A percentile compares a stretch with the other conserved stretches of the same genome.
These are phyloP conservation scores for Adansonia digitata DNA, from an alignment of 345 rosid species.

Conservation along the genomic window DNA sequence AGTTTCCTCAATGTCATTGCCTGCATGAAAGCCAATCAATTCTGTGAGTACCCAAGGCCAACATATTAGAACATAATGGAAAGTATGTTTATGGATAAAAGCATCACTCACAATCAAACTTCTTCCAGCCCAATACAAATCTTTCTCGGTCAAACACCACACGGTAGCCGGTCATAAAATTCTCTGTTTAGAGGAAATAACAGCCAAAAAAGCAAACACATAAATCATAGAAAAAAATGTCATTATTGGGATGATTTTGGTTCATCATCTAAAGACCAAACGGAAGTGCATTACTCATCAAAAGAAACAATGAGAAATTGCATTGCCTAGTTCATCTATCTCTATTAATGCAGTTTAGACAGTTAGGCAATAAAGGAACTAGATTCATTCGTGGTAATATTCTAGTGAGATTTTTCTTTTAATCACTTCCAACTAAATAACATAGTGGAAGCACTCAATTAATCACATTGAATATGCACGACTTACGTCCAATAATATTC, in stretches of 20 bases:
- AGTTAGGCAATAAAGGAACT: not conserved
- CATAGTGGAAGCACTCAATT: not conserved
- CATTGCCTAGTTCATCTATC: not conserved
- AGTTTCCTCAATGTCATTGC: conserved; percentile 57
- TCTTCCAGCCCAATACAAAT: conserved; percentile 74
- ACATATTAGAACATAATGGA: not conserved
- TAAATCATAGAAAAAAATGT: not conserved
- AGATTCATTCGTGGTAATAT: not conserved
- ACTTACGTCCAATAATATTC: conserved; percentile 80
- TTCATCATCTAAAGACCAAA: not conserved
- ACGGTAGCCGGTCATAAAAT: conserved; percentile 81
- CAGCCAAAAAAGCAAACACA: not conserved
- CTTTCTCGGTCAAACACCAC: conserved; percentile 76
- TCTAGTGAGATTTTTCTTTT: not conserved
- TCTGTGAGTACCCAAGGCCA: not conserved
- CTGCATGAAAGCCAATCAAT: conserved; percentile 27
- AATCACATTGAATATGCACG: not conserved
- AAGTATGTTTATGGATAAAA: not conserved
- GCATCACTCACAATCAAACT: conserved; percentile 53
- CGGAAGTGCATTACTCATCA: not conserved
- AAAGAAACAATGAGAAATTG: not conserved
- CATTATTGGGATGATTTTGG: not conserved
- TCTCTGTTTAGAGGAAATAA: conserved; percentile 41
- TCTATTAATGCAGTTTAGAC: not conserved
- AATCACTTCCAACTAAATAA: not conserved